Evolutionary conservation across 1,284 basidiomycete species (phyloP), one percentile per base, ranked within the genome.

Genomic region (Trichosporon coremiiforme): DNA sequence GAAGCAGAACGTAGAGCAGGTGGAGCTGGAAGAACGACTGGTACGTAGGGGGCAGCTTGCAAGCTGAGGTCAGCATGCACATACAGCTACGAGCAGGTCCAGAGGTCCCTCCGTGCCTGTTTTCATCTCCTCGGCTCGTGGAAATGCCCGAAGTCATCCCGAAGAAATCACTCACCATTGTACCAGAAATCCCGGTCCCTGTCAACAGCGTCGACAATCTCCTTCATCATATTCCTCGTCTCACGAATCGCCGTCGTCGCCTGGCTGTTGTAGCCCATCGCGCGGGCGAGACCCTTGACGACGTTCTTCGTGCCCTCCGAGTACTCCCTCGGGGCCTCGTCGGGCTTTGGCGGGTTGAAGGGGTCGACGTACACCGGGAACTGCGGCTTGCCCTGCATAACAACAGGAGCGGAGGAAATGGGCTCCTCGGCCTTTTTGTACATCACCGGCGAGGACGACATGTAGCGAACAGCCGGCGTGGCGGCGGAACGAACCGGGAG

Each of bases 1-100:
- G 88, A 70, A 98, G 86, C 89, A 95, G 94, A 68, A 98, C 86
- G 83, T 99, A 95, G 50, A 98, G 86, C 74, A 96, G 94, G 60
- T 94, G 95, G 67, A 98, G 86, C 33, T 94, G 94, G 85, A 98
- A 98, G 93, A 95, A 99, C 5, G 95, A 93, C 81, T 98, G 95
- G 82, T 98, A 98, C 0, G 96, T 98, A 7, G 91, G 90, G 2
- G 96, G 95, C 13, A 99, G 86, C 65, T 87, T 86, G 79, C 94
- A 98, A 74, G 90, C 95, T 95, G 75, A 6, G n/a, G 55, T 71
- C n/a, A 71, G 70, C 31, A 17, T n/a, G 15, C 5, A 5, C 55
- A 29, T 12, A 31, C 4, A 31, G 10, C 3, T 5, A 22, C 1
- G 10, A 17, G 62, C 10, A 15, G 1, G 35, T 38, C 62, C n/a